Percentiles rank a stretch among this genome's conserved stretches.
Evolutionary conservation across 2,329 filamentous ascomycete species (phyloP).

Genomic region (Sporothrix brunneoviolacea): DNA sequence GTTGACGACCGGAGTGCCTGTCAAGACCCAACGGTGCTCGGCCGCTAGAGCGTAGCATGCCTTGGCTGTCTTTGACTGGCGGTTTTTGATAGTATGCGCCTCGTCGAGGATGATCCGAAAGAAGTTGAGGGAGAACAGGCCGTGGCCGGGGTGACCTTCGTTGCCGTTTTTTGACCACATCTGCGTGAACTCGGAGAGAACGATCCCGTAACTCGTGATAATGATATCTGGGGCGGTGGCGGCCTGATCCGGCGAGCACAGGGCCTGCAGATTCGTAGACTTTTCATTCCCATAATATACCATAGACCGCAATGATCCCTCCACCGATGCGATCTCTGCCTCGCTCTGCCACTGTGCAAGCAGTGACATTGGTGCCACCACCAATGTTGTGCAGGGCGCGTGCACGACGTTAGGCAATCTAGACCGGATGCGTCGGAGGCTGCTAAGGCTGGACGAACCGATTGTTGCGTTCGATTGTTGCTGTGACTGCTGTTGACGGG

Average conservation of each 20-base stretch:
- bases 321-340: constrained; percentile 79
- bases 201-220: constrained; percentile 89
- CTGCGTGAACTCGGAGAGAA: constrained; percentile 82
- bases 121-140: constrained; percentile 88
- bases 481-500: constrained; percentile 24
- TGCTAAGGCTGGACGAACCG: constrained; percentile 42
- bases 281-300: constrained; percentile 93
- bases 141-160: constrained; percentile 58
- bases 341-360: constrained; percentile 97
- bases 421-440: constrained; percentile 39
- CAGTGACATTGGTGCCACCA: constrained; percentile 94
- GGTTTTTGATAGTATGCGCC: constrained; percentile 86
- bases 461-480: constrained; percentile 17
- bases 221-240: constrained; percentile 77
- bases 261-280: constrained; percentile 63
- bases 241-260: constrained; percentile 71
- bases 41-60: constrained; percentile 88
- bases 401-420: constrained; percentile 44
- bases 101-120: constrained; percentile 95
- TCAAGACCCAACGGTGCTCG: constrained; percentile 85
- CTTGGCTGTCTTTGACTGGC: constrained; percentile 85
- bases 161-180: constrained; percentile 42
- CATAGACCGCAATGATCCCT: constrained; percentile 74
- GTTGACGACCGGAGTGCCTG: constrained; percentile 95
- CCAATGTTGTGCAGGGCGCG: constrained; percentile 84